Evolutionary conservation across 768 basidiomycete genomes (phyloP).

Genomic region (Mycena rosella): DNA sequence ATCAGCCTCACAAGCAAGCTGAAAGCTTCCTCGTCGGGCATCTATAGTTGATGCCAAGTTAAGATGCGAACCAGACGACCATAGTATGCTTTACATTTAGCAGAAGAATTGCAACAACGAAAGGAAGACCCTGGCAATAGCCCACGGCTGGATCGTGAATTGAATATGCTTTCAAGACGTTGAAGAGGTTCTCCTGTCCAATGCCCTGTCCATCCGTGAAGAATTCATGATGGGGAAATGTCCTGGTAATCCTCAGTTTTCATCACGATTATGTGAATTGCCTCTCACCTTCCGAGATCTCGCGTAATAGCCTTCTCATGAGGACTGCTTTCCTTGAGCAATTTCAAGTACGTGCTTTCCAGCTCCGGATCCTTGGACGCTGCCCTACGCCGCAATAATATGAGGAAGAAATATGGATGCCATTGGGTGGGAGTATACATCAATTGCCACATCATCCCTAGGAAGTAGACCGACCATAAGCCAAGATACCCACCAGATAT

Average conservation of each 20-base stretch:
- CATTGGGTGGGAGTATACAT: slow-evolving; percentile 65
- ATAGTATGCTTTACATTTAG: slow-evolving; percentile 75
- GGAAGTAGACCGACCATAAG: not conserved
- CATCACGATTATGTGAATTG: slow-evolving; percentile 10
- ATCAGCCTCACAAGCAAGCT: slow-evolving; percentile 94
- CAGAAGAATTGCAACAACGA: slow-evolving; percentile 93
- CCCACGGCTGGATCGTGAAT: slow-evolving; percentile 96
- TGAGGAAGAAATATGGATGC: slow-evolving; percentile 15
- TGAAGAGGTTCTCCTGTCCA: slow-evolving; percentile 97
- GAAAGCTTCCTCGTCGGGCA: slow-evolving; percentile 99
- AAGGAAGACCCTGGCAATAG: slow-evolving; percentile 97
- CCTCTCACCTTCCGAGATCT: slow-evolving; percentile 83
- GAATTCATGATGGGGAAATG: slow-evolving; percentile 97
- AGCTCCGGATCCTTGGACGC: slow-evolving; percentile 93
- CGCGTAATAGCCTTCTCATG: slow-evolving; percentile 96
- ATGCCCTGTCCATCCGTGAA: slow-evolving; percentile 95
- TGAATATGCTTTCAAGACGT: slow-evolving; percentile 97
- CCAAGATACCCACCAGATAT: not conserved
- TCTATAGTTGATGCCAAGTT: slow-evolving; percentile 62
- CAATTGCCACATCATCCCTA: slow-evolving; percentile 91
- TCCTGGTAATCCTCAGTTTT: slow-evolving; percentile 58
- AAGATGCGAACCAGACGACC: not conserved
- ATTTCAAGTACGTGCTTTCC: slow-evolving; percentile 83
- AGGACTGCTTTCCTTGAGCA: slow-evolving; percentile 85
- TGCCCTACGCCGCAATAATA: slow-evolving; percentile 66